Base-by-base conservation (phyloP, 1,284 basidiomycete species). In the Boletus smithii region DNA sequence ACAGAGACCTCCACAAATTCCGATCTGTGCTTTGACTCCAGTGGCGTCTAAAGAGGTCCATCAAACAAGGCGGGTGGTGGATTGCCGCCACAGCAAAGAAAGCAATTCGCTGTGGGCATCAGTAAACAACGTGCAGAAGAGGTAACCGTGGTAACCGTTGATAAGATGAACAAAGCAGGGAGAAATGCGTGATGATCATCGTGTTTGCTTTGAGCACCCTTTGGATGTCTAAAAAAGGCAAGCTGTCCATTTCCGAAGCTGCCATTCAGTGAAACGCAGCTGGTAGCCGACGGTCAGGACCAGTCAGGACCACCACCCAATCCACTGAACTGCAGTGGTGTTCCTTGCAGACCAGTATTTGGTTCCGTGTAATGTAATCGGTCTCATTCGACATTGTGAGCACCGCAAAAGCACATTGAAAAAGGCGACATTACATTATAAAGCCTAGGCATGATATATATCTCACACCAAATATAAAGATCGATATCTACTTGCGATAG, bases 401-500 rank as follows among this genome's bases (percentile, higher is more conserved):
- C 54, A 46, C 42, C 36, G 44, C 38, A 50, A 43, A 42, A 42
- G 13, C 35, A 51, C 18, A 26, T 47, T 22, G 38, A 44, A 48
- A 34, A 42, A 44, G 30, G 29, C 4, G 37, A 69, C 59, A 44
- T 67, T 51, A 65, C 67, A 64, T 58, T 49, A 38, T 44, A 29
- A 34, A 24, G 35, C 35, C 18, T 41, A 48, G 31, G 23, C 42
- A 51, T 31, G 8, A 46, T 53, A 67, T 46, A 54, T 47, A 49
- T 49, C 39, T 46, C 42, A 42, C 31, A 39, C 33, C 41, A 47
- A 41, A 42, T 42, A 55, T 48, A 46, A 39, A 26, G 42, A 31
- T 44, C 38, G 36, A 46, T 23, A 48, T 67, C 50, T 70, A 83
- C 63, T 83, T 83, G 61, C 81, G 79, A 65, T 83, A 89, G 68